phyloP scores from a whole-genome alignment of 2,329 filamentous ascomycete genomes.

The Aspergillus eucalypticola region DNA sequence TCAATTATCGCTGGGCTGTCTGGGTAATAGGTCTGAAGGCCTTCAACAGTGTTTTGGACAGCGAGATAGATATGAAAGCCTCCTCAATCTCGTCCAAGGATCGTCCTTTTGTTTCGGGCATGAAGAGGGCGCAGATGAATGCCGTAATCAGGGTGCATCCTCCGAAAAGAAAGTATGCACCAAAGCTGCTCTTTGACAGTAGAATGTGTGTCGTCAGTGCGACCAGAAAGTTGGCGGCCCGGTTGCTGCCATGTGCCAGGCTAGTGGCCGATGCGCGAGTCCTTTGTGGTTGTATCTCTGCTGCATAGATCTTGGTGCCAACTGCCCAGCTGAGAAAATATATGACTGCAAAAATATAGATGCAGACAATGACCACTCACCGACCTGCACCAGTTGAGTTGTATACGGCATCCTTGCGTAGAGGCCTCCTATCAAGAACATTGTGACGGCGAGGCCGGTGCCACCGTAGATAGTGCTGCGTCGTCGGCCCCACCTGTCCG shows the following conservation, averaged over 20 bases:
- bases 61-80: conserved; percentile 41
- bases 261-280: conserved; percentile 58
- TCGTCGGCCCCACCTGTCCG: conserved; percentile 60
- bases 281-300: conserved; percentile 59
- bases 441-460: conserved; percentile 46
- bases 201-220: conserved; percentile 49
- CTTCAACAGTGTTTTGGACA: conserved; percentile 9
- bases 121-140: conserved; percentile 44
- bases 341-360: conserved; percentile 31
- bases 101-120: conserved; percentile 54
- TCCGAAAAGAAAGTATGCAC: conserved; percentile 51
- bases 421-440: conserved; percentile 37
- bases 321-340: conserved; percentile 54
- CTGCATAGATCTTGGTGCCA: conserved; percentile 57
- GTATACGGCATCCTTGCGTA: conserved; percentile 36
- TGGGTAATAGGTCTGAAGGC: background rate
- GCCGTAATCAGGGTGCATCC: conserved; percentile 43
- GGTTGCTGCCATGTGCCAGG: conserved; percentile 56
- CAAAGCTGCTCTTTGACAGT: conserved; percentile 45
- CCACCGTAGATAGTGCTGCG: conserved; percentile 58
- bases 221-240: conserved; percentile 49
- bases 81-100: conserved; percentile 54
- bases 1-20: background rate
- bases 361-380: conserved; percentile 34
- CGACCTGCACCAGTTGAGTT: conserved; percentile 28